Base-by-base conservation (phyloP, 371 early-diverging fungal genomes). In the Syncephalastrum contaminatum region DNA sequence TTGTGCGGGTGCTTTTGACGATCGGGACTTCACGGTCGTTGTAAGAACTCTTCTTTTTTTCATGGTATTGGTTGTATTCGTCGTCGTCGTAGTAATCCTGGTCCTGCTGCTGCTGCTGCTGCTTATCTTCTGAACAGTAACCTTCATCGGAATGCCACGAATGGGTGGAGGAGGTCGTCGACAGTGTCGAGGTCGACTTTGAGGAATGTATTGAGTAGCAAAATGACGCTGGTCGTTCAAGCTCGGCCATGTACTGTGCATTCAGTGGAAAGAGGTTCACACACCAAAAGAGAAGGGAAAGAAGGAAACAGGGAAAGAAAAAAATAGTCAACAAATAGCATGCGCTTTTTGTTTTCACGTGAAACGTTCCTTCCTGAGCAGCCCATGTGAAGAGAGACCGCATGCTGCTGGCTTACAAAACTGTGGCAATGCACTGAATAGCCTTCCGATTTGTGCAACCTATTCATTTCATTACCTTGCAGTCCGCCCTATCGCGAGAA, bases 111-210 rank as follows among this genome's bases (percentile, higher is more conserved):
- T 52, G 18, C 18, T 60, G 47, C n/a, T 59, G 30, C 13, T 59
- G 46, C 51, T 65, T 73, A 21, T 74, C 72, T 55, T 73, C 73
- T 36, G 77, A 73, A 50, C 64, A 54, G 44, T 75, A 75, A 13
- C 76, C 76, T 64, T 75, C 76, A 53, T 75, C 76, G 14, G 59
- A 30, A 30, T 30, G 36, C 36, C 36, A 30, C 36, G 36, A 30
- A 30, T 30, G 64, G 18, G 48, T 42, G 51, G 41, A 67, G 24
- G 74, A 70, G 43, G 63, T 60, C 45, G 59, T 59, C 41, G 70
- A 70, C 22, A 49, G 43, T 24, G 57, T 53, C 43, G 64, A 64
- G 22, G 59, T 51, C 36, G 63, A 63, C 18, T 41, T 25, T 19
- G 55, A 66, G 36, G 54, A 58, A 51, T 58, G 59, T 20, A 56